Evolutionary conservation across 2,329 filamentous ascomycete species (phyloP), one percentile per base, ranked within the genome.

Genomic region (Fusarium equiseti): DNA sequence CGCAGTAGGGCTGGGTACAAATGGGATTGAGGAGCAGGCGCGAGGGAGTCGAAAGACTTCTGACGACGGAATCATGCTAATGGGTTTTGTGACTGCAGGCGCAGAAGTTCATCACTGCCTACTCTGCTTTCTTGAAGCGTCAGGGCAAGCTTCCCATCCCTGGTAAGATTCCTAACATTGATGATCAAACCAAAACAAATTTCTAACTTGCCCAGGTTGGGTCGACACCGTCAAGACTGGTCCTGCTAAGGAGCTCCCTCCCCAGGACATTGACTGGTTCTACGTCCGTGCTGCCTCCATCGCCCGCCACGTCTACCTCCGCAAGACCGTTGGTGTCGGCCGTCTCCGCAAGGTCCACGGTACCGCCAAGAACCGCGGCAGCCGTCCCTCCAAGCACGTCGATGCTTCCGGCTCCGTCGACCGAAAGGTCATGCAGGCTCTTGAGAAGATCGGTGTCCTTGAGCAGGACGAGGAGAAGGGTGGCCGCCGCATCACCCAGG

Each of bases 181-280:
- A 10, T 13, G 6, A 3, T 2, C 0, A 15, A 2, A 18, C 6
- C 31, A 1, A 22, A 18, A 32, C 6, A 2, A 45, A 55, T 63
- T 44, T n/a, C 67, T 70, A 58, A 68, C 56, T 59, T 43, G 8
- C 8, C 4, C 68, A 97, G 94, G 94, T 88, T 98, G 95, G 95
- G 95, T 98, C 84, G 96, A 99, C 84, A 98, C 95, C 81, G 96
- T 98, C 88, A 99, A 99, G 92, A 98, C 95, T 78, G 95, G 94
- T 80, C 89, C 91, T 83, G 92, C 92, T 83, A 97, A 97, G 87
- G 96, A 99, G 89, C 92, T 99, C 79, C 95, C 95, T 81, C 96
- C 95, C 81, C 95, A 98, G 90, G 92, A 95, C 85, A 93, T 95
- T 83, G 96, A 99, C 90, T 99, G 96, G 96, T 97, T 90, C 88